Conservation (phyloP, 148 eudicot species). For the Camellia japonica region DNA sequence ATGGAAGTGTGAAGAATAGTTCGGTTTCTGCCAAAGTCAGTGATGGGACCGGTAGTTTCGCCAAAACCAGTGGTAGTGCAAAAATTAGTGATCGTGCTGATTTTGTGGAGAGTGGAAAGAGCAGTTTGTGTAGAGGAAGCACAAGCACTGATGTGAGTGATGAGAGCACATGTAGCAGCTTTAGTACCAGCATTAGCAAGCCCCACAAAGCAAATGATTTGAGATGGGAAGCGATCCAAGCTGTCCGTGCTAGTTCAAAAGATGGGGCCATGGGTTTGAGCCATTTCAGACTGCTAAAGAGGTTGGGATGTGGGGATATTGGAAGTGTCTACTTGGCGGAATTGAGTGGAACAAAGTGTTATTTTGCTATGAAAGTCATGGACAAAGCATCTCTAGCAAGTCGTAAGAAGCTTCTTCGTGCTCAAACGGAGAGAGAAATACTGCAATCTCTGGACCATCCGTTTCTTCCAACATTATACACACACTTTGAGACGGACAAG, state of each 20-base stretch:
- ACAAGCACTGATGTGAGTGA: slow-evolving; percentile 66
- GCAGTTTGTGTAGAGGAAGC: slow-evolving; percentile 63
- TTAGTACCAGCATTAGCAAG: slow-evolving; percentile 58
- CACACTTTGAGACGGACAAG: slow-evolving; percentile 69
- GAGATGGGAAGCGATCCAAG: slow-evolving; percentile 74
- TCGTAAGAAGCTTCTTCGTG: slow-evolving; percentile 66
- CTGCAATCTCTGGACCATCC: slow-evolving; percentile 63
- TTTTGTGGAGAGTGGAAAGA: slow-evolving; percentile 58
- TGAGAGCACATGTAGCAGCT: slow-evolving; percentile 74
- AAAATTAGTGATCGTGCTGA: slow-evolving; percentile 49
- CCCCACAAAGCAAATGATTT: slow-evolving; percentile 68
- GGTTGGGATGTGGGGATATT: slow-evolving; percentile 74
- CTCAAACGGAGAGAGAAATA: slow-evolving; percentile 72
- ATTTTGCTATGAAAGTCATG: slow-evolving; percentile 80
- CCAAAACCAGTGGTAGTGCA: slow-evolving; percentile 58
- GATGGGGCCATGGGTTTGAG: slow-evolving; percentile 59
- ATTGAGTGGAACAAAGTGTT: slow-evolving; percentile 57
- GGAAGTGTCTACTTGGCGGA: slow-evolving; percentile 74
- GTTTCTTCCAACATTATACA: slow-evolving; percentile 63
- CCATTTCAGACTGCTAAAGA: slow-evolving; percentile 63
- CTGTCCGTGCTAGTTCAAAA: slow-evolving; percentile 36
- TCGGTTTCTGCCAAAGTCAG: slow-evolving; percentile 53
- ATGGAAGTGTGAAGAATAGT: slow-evolving; percentile 46
- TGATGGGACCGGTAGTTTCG: slow-evolving; percentile 47
- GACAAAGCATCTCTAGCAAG: slow-evolving; percentile 65